Evolutionary conservation across 2,329 filamentous ascomycete genomes (phyloP).

Genomic region (Nannizzia gypsea): DNA sequence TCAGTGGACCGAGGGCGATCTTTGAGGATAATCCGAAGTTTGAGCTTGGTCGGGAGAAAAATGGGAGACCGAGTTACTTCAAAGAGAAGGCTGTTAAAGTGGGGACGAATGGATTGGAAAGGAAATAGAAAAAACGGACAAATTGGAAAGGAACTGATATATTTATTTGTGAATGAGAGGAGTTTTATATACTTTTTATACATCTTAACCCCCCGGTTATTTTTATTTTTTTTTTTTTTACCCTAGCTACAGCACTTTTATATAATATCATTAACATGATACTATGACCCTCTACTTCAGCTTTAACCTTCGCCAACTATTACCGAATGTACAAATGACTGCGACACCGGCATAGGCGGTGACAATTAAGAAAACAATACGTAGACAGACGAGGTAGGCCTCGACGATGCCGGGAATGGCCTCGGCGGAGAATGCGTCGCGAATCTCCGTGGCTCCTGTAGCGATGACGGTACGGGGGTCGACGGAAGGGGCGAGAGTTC

Average conservation of each 20-base stretch:
- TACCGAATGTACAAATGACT: neutral
- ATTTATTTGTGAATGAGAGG: neutral
- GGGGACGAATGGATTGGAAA: neutral
- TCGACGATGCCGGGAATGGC: slow-evolving; percentile 18
- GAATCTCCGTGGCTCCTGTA: slow-evolving; percentile 20
- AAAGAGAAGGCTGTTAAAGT: neutral
- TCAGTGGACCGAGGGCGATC: neutral
- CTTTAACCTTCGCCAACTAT: slow-evolving; percentile 3
- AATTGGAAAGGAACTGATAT: too few relatives aligned
- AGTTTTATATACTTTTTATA: neutral
- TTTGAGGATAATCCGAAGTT: neutral
- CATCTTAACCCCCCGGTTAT: neutral
- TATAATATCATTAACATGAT: too few relatives aligned
- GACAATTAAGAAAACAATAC: slow-evolving; percentile 15
- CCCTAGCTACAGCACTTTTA: too few relatives aligned
- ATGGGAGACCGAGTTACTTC: neutral
- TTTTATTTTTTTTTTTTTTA: too few relatives aligned
- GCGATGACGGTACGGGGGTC: slow-evolving; percentile 16
- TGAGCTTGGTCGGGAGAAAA: slow-evolving; percentile 8
- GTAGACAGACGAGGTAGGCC: slow-evolving; percentile 21
- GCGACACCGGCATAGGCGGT: slow-evolving; percentile 15
- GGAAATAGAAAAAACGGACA: too few relatives aligned
- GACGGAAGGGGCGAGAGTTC: slow-evolving; percentile 18
- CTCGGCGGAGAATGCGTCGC: slow-evolving; percentile 15
- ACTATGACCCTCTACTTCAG: too few relatives aligned